A percentile compares a stretch with the other conserved stretches of the same genome.
Evolutionary conservation across 2,329 filamentous ascomycete genomes (phyloP).

Genomic region (Talaromyces amestolkiae): DNA sequence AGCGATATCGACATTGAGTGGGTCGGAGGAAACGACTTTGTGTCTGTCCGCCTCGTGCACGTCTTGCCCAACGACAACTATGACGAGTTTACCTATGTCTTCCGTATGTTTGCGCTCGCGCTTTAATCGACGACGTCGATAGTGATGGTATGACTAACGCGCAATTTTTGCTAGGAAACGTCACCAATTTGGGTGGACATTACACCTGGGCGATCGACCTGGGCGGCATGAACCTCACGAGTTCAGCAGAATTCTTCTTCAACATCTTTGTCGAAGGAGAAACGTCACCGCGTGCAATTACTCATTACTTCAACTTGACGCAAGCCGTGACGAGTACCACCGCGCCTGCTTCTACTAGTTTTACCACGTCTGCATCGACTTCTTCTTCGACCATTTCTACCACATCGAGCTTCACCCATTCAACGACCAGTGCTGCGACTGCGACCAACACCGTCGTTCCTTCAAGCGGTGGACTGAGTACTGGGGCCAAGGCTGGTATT

Average conservation of each 20-base stretch:
- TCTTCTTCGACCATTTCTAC: not conserved
- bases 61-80: not conserved
- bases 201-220: constrained; percentile 17
- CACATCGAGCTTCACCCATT: not conserved
- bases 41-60: constrained; percentile 14
- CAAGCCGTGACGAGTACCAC: constrained; percentile 9
- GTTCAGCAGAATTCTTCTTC: constrained; percentile 15
- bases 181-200: constrained; percentile 17
- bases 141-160: not conserved
- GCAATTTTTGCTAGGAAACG: constrained; percentile 9
- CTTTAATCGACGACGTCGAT: not conserved
- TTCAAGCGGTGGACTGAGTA: constrained; percentile 2
- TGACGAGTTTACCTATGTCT: constrained; percentile 14
- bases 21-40: constrained; percentile 14
- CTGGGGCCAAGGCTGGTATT: constrained; percentile 17
- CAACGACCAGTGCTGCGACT: not conserved
- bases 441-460: constrained; percentile 9
- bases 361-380: not conserved
- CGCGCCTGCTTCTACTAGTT: constrained; percentile 1
- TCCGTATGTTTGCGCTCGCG: not conserved
- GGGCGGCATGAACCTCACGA: constrained; percentile 16
- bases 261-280: constrained; percentile 17
- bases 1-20: constrained; percentile 14
- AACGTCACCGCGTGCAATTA: constrained; percentile 9
- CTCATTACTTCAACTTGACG: constrained; percentile 15